These are phyloP conservation scores for Beauveria bassiana DNA, from an alignment of 2,329 filamentous ascomycete genomes.

Conservation along the genomic window DNA sequence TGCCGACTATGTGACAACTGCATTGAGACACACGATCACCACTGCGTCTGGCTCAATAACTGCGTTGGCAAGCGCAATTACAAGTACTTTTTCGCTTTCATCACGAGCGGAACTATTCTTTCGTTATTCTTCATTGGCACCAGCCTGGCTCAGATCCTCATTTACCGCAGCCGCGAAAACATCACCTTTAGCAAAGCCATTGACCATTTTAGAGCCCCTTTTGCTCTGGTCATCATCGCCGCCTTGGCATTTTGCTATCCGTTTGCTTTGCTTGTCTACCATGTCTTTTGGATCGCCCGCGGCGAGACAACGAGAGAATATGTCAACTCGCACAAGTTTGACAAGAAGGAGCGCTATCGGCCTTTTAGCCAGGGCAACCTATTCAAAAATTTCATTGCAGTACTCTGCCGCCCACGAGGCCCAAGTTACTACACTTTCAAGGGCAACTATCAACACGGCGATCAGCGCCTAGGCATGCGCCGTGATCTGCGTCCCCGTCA, in stretches of 20 bases:
- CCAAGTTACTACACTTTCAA: conserved; percentile 91
- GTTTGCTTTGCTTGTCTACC: conserved; percentile 75
- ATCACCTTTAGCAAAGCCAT: conserved; percentile 64
- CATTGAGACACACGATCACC: conserved; percentile 93
- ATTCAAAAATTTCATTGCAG: conserved; percentile 70
- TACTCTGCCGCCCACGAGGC: conserved; percentile 74
- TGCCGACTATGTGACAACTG: conserved; percentile 97
- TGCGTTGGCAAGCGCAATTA: conserved; percentile 96
- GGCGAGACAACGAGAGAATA: conserved; percentile 96
- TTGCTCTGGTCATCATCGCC: conserved; percentile 82
- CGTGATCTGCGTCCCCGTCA: conserved; percentile 33
- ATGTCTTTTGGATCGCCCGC: conserved; percentile 81
- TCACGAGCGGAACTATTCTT: conserved; percentile 70
- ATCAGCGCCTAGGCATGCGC: conserved; percentile 67
- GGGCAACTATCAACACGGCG: conserved; percentile 64
- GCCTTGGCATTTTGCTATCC: conserved; percentile 72
- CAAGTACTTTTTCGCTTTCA: conserved; percentile 92
- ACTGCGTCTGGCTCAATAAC: conserved; percentile 99
- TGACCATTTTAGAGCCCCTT: conserved; percentile 66
- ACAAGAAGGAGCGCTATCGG: conserved; percentile 82
- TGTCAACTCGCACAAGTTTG: conserved; percentile 91
- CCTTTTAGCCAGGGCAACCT: conserved; percentile 77
- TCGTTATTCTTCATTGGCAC: conserved; percentile 68
- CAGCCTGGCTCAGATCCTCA: conserved; percentile 71
- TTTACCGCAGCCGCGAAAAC: conserved; percentile 57